These are phyloP conservation scores for Harringtonia lauricola DNA, from an alignment of 2,329 filamentous ascomycete species.

Conservation along the genomic window DNA sequence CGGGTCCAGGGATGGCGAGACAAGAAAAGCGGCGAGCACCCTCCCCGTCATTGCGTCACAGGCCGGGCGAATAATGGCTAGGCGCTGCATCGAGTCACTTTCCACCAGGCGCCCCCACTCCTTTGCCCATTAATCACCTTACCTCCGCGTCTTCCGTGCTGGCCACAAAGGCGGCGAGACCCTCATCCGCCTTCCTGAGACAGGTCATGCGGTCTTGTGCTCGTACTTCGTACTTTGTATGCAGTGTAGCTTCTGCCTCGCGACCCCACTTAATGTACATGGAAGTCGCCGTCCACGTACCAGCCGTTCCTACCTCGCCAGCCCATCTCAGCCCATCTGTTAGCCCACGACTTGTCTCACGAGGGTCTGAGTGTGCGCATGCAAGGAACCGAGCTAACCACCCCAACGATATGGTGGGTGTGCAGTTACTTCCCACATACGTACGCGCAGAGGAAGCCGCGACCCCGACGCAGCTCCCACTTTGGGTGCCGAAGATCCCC, in stretches of 20 bases:
- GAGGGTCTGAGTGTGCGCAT: background rate
- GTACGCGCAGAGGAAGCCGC: background rate
- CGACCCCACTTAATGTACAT: too few relatives aligned
- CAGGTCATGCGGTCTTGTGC: too few relatives aligned
- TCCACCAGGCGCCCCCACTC: background rate
- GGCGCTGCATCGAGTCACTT: too few relatives aligned
- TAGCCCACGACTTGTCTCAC: too few relatives aligned
- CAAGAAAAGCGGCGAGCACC: background rate
- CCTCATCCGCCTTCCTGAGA: too few relatives aligned
- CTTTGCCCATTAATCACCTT: background rate
- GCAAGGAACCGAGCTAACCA: constrained; percentile 1
- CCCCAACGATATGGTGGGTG: background rate
- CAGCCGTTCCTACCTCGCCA: too few relatives aligned
- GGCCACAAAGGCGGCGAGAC: background rate
- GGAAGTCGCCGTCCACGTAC: too few relatives aligned
- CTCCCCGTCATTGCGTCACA: background rate
- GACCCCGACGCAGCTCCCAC: background rate
- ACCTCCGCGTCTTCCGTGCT: background rate
- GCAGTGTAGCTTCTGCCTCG: too few relatives aligned
- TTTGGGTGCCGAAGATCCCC: background rate
- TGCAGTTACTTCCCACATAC: background rate
- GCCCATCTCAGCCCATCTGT: too few relatives aligned
- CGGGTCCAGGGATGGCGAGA: constrained; percentile 4
- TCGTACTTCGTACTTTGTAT: too few relatives aligned
- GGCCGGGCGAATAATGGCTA: background rate